Evolutionary conservation across 495 filamentous ascomycete genomes (phyloP).

Genomic region (Mycothermus thermophilus): DNA sequence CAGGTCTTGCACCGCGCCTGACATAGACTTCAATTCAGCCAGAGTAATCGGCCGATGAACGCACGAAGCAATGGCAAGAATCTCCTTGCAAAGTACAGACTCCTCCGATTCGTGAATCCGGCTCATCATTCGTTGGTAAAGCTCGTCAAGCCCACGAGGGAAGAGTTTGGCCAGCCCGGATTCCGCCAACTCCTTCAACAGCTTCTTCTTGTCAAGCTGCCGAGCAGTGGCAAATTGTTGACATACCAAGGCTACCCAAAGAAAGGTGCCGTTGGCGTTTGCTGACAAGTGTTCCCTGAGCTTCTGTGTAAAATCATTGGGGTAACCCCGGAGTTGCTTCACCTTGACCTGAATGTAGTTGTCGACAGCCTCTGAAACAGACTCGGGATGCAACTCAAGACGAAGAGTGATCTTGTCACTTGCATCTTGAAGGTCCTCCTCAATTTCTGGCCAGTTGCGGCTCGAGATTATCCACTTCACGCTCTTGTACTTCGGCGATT

Average conservation of each 20-base stretch:
- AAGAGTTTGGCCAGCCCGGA: conserved; percentile 1
- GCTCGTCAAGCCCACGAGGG: conserved; percentile 6
- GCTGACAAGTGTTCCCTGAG: conserved; percentile 5
- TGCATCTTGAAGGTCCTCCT: conserved; percentile 14
- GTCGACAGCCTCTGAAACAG: conserved; percentile 11
- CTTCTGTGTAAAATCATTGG: conserved; percentile 5
- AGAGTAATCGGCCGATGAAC: conserved; percentile 12
- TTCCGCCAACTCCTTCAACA: no score
- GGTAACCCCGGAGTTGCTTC: conserved; percentile 6
- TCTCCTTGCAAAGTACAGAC: conserved; percentile 1
- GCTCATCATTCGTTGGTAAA: conserved; percentile 9
- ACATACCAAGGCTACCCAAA: conserved; percentile 22
- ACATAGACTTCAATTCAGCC: conserved; percentile 10
- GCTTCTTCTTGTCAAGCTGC: no score
- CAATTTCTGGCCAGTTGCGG: conserved; percentile 24
- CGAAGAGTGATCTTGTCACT: conserved; percentile 9
- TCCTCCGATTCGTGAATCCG: neutral
- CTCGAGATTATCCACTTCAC: conserved; percentile 31
- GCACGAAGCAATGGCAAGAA: conserved; percentile 6
- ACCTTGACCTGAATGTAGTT: conserved; percentile 25
- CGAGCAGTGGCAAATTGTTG: conserved; percentile 8
- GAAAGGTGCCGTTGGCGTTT: conserved; percentile 16
- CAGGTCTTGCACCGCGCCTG: neutral
- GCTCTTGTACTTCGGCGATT: conserved; percentile 5
- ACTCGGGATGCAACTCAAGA: conserved; percentile 21